These are phyloP conservation scores for Clavaria fumosa DNA, from an alignment of 768 basidiomycete species.

Conservation along the genomic window DNA sequence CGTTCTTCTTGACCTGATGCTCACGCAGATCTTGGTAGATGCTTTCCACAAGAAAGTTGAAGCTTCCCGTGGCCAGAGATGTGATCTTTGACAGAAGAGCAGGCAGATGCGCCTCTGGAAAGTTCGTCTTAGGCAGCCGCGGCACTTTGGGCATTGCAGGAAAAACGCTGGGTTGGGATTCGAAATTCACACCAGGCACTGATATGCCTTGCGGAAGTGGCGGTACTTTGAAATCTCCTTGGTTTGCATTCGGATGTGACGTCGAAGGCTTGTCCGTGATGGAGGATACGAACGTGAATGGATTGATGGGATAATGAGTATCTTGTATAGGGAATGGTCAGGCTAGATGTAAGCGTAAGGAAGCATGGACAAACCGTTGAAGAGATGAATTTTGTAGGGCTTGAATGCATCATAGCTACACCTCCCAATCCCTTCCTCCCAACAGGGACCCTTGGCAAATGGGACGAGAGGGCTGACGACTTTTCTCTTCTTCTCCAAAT, in stretches of 20 bases:
- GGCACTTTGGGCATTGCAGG: conserved; percentile 18
- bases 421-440: conserved; percentile 54
- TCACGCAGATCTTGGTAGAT: conserved; percentile 53
- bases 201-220: conserved; percentile 24
- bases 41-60: conserved; percentile 54
- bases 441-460: conserved; percentile 69
- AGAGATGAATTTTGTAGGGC: conserved; percentile 58
- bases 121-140: conserved; percentile 35
- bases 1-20: conserved; percentile 71
- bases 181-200: conserved; percentile 34
- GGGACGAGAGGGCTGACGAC: conserved; percentile 68
- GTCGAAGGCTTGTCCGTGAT: conserved; percentile 19
- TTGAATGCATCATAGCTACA: conserved; percentile 59
- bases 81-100: conserved; percentile 49
- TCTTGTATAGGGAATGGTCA: conserved; percentile 29
- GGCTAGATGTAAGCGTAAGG: background rate
- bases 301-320: conserved; percentile 56
- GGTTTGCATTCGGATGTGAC: conserved; percentile 8
- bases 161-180: conserved; percentile 11
- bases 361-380: conserved; percentile 51
- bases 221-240: conserved; percentile 6
- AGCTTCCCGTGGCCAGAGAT: conserved; percentile 41
- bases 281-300: conserved; percentile 56
- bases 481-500: conserved; percentile 53
- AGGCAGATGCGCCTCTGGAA: conserved; percentile 53